Evolutionary conservation across 2,329 filamentous ascomycete genomes (phyloP).

Genomic region (Verticillium albo-atrum): DNA sequence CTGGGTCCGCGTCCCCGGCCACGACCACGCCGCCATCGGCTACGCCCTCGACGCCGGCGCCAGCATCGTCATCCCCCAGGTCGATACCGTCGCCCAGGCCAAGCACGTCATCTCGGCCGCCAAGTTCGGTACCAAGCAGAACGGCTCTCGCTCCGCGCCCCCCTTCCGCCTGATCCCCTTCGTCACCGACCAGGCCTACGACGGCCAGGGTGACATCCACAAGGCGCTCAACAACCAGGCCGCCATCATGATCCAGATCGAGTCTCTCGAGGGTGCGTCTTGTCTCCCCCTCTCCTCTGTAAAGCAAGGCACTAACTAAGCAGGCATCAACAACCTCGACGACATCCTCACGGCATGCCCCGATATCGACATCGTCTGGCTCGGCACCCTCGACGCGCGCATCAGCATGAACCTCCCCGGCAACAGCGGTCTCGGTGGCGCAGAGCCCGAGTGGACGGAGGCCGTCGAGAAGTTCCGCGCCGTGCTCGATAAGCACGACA

Average conservation of each 20-base stretch:
- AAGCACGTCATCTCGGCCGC: conserved; percentile 35
- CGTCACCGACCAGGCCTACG: conserved; percentile 30
- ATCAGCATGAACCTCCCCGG: conserved; percentile 37
- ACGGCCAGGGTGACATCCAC: conserved; percentile 27
- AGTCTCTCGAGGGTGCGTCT: conserved; percentile 26
- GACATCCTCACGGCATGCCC: conserved; percentile 40
- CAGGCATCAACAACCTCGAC: conserved; percentile 41
- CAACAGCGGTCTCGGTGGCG: conserved; percentile 23
- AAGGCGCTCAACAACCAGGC: conserved; percentile 40
- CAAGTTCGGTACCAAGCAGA: conserved; percentile 35
- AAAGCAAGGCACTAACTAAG: background rate
- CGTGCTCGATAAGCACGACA: conserved; percentile 41
- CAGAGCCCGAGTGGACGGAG: conserved; percentile 36
- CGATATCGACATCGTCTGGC: conserved; percentile 43
- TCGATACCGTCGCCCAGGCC: conserved; percentile 42
- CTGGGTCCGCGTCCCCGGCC: conserved; percentile 38
- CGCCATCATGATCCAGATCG: conserved; percentile 44
- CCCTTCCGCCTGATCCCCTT: conserved; percentile 35
- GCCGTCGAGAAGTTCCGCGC: conserved; percentile 30
- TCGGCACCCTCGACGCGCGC: conserved; percentile 37
- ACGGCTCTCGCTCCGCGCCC: conserved; percentile 39
- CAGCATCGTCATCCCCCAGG: conserved; percentile 40
- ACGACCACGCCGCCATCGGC: conserved; percentile 41
- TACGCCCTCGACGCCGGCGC: conserved; percentile 44
- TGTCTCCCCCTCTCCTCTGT: background rate